A percentile compares a stretch with the other conserved stretches of the same genome.
phyloP scores from a whole-genome alignment of 352 stramenopile genomes.

The Thalassiosira mediterranea region DNA sequence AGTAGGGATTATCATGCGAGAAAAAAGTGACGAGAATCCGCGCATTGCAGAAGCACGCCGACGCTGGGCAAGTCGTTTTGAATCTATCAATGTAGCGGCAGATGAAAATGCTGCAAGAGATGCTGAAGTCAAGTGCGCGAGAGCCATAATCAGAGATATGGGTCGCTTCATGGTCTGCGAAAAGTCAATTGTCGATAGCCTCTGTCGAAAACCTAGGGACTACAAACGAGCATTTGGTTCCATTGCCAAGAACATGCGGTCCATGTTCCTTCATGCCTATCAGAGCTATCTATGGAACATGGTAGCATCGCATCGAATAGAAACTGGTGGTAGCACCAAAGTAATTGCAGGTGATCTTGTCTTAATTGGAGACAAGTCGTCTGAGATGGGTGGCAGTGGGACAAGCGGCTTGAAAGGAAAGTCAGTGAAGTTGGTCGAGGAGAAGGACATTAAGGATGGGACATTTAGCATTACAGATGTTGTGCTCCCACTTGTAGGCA shows the following conservation, averaged over 20 bases:
- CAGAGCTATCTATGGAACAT: conserved; percentile 97
- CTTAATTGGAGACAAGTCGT: conserved; percentile 63
- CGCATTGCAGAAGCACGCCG: conserved; percentile 49
- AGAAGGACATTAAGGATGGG: conserved; percentile 87
- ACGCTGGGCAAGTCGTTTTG: conserved; percentile 73
- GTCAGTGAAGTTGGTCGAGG: conserved; percentile 86
- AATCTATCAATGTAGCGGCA: conserved; percentile 42
- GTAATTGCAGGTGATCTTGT: conserved; percentile 92
- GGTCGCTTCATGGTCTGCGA: conserved; percentile 77
- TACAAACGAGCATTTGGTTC: conserved; percentile 79
- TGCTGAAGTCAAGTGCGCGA: conserved; percentile 64
- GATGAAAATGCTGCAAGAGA: conserved; percentile 48
- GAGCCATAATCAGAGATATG: conserved; percentile 53
- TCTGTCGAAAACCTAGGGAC: conserved; percentile 71
- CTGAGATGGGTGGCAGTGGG: conserved; percentile 46
- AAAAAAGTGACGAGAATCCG: conserved; percentile 58
- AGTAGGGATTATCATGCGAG: conserved; percentile 90
- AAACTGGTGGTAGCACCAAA: conserved; percentile 79
- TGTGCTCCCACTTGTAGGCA: conserved; percentile 94
- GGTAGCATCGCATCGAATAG: conserved; percentile 89
- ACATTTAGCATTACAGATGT: conserved; percentile 92
- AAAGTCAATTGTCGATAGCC: conserved; percentile 62
- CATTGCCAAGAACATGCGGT: conserved; percentile 81
- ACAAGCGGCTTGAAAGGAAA: conserved; percentile 64
- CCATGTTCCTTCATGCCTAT: conserved; percentile 87